Evolutionary conservation across 495 filamentous ascomycete species (phyloP).

Genomic region (Hypoxylon rickii): DNA sequence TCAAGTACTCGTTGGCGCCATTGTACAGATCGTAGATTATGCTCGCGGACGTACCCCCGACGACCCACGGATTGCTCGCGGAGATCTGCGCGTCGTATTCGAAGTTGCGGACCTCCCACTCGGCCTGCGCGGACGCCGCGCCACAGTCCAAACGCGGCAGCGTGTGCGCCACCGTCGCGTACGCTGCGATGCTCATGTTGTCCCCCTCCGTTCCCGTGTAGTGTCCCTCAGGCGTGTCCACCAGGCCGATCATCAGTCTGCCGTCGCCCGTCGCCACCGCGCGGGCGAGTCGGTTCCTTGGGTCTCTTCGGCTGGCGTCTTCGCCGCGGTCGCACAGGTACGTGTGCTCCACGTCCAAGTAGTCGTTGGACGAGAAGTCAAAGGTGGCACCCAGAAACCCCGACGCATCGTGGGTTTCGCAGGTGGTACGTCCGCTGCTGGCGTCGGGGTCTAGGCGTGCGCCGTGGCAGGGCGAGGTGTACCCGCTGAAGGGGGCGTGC

Average conservation of each 20-base stretch:
- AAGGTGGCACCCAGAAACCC: not conserved
- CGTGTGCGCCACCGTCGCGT: conserved; percentile 9
- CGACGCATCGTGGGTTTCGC: not conserved
- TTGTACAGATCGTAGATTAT: conserved; percentile 18
- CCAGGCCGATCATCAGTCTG: conserved; percentile 1
- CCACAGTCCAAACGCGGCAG: conserved; percentile 4
- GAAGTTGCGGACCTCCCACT: conserved; percentile 19
- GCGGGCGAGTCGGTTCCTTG: conserved; percentile 1
- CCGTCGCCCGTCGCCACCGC: conserved; percentile 10
- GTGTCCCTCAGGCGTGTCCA: conserved; percentile 18
- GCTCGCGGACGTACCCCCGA: not conserved
- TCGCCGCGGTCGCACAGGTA: conserved; percentile 19
- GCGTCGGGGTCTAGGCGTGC: conserved; percentile 6
- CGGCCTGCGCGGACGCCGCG: not conserved
- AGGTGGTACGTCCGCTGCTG: conserved; percentile 15
- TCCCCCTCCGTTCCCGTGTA: conserved; percentile 25
- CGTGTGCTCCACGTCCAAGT: conserved; percentile 8
- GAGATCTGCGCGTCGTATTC: not conserved
- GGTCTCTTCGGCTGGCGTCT: not conserved
- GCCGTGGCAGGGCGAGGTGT: conserved; percentile 3
- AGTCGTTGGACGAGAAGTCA: conserved; percentile 26
- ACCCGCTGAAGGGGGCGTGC: conserved; percentile 15
- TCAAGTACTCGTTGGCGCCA: conserved; percentile 7
- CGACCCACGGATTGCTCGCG: not conserved
- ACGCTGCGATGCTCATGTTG: conserved; percentile 23